Conservation (phyloP, 257 asterid genomes). For the Parsonsia alboflavescens region DNA sequence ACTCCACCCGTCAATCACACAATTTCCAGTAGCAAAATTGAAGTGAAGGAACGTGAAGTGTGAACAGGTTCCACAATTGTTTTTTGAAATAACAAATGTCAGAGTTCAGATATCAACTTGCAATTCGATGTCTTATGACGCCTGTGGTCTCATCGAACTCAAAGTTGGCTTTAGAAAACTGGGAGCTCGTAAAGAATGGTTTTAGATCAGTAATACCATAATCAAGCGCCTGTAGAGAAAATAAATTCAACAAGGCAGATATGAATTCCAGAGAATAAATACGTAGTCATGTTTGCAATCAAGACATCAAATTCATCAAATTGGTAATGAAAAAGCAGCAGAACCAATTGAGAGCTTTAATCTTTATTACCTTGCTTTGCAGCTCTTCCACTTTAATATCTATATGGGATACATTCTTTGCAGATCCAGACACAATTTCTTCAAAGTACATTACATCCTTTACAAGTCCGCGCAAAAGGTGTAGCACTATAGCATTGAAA, state of each 20-base stretch:
- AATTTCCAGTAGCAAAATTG: no score
- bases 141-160: constrained; percentile 58
- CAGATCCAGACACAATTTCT: constrained; percentile 53
- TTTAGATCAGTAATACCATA: constrained; percentile 71
- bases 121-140: constrained; percentile 57
- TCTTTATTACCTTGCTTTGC: constrained; percentile 62
- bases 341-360: not conserved
- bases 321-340: not conserved
- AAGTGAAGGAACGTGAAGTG: no score
- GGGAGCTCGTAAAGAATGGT: constrained; percentile 67
- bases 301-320: not conserved
- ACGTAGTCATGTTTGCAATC: not conserved
- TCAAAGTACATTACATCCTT: constrained; percentile 65
- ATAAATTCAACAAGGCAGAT: not conserved
- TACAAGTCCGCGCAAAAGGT: constrained; percentile 77
- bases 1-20: no score
- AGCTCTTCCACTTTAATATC: constrained; percentile 83
- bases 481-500: constrained; percentile 68
- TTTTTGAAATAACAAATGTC: not conserved
- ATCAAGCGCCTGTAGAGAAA: constrained; percentile 65
- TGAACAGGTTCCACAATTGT: no score
- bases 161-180: constrained; percentile 60
- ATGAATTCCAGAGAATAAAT: not conserved
- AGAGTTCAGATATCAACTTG: constrained; percentile 20
- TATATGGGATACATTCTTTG: constrained; percentile 43